Evolutionary conservation across 1,139 yeast genomes (phyloP).

Genomic region (Petasospora rhodanensis): DNA sequence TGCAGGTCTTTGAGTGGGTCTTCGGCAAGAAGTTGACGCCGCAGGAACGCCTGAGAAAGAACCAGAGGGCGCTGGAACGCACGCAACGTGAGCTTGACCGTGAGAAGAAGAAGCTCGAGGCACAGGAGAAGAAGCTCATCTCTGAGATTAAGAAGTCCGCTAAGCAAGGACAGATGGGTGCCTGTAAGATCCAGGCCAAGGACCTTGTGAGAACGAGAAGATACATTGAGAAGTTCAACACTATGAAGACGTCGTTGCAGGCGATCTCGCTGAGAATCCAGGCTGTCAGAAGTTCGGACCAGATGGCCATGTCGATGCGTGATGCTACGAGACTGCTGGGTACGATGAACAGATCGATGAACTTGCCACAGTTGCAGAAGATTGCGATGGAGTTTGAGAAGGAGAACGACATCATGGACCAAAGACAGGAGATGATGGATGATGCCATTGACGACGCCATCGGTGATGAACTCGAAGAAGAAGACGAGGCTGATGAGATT

Average conservation of each 20-base stretch:
- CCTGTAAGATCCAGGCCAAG: slow-evolving; percentile 92
- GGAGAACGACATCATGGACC: slow-evolving; percentile 96
- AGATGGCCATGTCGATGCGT: slow-evolving; percentile 92
- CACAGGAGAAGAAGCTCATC: slow-evolving; percentile 84
- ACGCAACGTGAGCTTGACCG: slow-evolving; percentile 91
- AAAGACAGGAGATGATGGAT: slow-evolving; percentile 97
- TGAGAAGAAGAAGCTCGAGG: slow-evolving; percentile 79
- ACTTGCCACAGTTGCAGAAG: slow-evolving; percentile 79
- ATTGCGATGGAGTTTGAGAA: slow-evolving; percentile 94
- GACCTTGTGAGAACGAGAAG: slow-evolving; percentile 85
- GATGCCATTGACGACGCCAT: slow-evolving; percentile 95
- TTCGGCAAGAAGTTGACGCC: slow-evolving; percentile 94
- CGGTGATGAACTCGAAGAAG: slow-evolving; percentile 78
- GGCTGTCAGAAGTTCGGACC: slow-evolving; percentile 87
- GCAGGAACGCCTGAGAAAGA: slow-evolving; percentile 89
- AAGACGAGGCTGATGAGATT: slow-evolving; percentile 90
- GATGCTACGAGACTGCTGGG: slow-evolving; percentile 88
- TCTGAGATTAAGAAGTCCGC: slow-evolving; percentile 88
- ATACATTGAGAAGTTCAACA: slow-evolving; percentile 80
- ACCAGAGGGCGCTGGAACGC: slow-evolving; percentile 89
- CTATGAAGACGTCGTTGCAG: slow-evolving; percentile 93
- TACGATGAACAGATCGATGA: slow-evolving; percentile 87
- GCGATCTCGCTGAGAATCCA: slow-evolving; percentile 90
- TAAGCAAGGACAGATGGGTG: slow-evolving; percentile 79
- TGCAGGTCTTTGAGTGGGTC: slow-evolving; percentile 86